Percentiles rank a stretch among this genome's conserved stretches.
phyloP scores from a whole-genome alignment of 1,139 yeast species.

The Torulaspora pretoriensis region DNA sequence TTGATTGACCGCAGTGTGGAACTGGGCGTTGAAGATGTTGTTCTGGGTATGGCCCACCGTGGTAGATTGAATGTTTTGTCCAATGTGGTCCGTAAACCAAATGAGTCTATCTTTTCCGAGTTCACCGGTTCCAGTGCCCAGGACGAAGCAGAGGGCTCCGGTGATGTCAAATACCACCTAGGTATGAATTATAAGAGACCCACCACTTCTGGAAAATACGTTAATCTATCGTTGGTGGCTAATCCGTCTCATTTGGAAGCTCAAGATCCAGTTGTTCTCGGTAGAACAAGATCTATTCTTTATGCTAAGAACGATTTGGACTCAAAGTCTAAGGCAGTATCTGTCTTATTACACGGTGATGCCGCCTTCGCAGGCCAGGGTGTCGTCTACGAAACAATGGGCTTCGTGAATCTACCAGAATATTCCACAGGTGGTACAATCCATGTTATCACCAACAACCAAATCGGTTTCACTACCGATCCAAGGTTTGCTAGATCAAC shows the following conservation, averaged over 20 bases:
- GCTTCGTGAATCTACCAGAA: conserved; percentile 86
- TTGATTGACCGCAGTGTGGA: conserved; percentile 92
- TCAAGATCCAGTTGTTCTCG: conserved; percentile 97
- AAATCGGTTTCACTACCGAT: conserved; percentile 98
- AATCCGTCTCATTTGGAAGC: conserved; percentile 99
- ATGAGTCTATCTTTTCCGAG: conserved; percentile 95
- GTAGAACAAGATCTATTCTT: conserved; percentile 95
- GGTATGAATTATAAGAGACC: conserved; percentile 99
- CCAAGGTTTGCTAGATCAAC: conserved; percentile 98
- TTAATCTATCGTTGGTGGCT: conserved; percentile 91
- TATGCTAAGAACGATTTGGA: conserved; percentile 87
- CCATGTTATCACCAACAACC: conserved; percentile 93
- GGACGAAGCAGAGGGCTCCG: conserved; percentile 83
- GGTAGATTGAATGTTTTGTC: conserved; percentile 97
- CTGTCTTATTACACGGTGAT: conserved; percentile 94
- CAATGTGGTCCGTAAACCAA: conserved; percentile 97
- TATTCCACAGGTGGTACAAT: conserved; percentile 98
- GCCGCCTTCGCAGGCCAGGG: conserved; percentile 99
- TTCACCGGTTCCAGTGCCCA: conserved; percentile 84
- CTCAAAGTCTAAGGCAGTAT: conserved; percentile 78
- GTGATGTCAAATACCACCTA: conserved; percentile 97
- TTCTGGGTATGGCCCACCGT: conserved; percentile 99
- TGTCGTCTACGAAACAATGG: conserved; percentile 97
- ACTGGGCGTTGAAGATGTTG: conserved; percentile 89
- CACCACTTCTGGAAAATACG: conserved; percentile 96